Percentiles rank a stretch among this genome's conserved stretches.
Conservation (phyloP, 83 land plant species). For the Diphasiastrum complanatum region DNA sequence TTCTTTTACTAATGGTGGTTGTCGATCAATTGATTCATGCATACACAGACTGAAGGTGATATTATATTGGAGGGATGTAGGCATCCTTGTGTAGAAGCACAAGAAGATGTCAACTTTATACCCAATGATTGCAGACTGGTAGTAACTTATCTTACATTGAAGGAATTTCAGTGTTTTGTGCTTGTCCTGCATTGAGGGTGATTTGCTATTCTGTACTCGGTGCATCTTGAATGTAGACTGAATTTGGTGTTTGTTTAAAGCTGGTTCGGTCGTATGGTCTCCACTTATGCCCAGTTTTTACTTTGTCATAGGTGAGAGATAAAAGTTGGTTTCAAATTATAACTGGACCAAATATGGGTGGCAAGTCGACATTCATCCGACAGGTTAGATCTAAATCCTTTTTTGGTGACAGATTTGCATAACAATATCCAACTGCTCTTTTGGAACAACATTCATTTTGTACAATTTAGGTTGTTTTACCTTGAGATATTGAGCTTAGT, state of each 20-base stretch:
- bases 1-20: neutral
- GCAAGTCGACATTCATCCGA: constrained; percentile 92
- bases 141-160: constrained; percentile 16
- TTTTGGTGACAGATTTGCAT: no score
- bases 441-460: neutral
- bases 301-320: constrained; percentile 51
- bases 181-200: neutral
- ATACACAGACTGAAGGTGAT: constrained; percentile 70
- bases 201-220: neutral
- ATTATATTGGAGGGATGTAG: constrained; percentile 85
- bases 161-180: neutral
- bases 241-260: no score
- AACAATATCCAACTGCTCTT: neutral
- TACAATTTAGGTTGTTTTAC: no score
- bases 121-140: constrained; percentile 94
- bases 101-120: constrained; percentile 94
- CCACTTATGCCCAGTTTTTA: constrained; percentile 1
- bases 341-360: constrained; percentile 99
- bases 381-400: constrained; percentile 46
- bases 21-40: neutral
- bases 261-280: constrained; percentile 5
- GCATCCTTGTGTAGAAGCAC: constrained; percentile 99
- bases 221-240: no score
- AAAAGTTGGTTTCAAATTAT: constrained; percentile 98
- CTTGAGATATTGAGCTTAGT: no score